A percentile compares a stretch with the other conserved stretches of the same genome.
phyloP scores from a whole-genome alignment of 1,139 yeast species.

The Hansenula anomala region DNA sequence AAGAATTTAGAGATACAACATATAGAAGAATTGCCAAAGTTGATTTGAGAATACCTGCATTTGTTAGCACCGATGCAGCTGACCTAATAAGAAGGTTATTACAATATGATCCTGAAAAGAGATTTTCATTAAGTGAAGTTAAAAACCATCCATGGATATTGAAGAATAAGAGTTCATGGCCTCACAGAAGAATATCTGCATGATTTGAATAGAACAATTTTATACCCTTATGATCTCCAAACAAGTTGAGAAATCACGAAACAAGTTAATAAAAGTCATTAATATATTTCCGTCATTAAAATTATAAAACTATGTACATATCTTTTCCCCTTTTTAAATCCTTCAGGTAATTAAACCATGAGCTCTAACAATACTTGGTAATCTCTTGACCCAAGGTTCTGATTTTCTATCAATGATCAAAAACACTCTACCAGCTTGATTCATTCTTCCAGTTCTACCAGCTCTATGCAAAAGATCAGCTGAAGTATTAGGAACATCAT shows the following conservation, averaged over 20 bases:
- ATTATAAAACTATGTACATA: background rate
- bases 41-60: conserved; percentile 69
- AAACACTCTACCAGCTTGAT: conserved; percentile 82
- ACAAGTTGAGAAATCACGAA: too few relatives aligned
- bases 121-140: conserved; percentile 59
- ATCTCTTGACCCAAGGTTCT: conserved; percentile 77
- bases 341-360: conserved; percentile 3
- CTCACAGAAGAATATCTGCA: conserved; percentile 14
- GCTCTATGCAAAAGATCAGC: conserved; percentile 87
- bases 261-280: too few relatives aligned
- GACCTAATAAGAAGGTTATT: conserved; percentile 60
- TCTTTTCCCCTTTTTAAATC: too few relatives aligned
- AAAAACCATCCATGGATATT: conserved; percentile 79
- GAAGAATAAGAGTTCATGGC: conserved; percentile 54
- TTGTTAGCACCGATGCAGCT: conserved; percentile 67
- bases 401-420: conserved; percentile 66
- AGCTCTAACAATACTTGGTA: conserved; percentile 64
- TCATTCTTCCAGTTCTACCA: conserved; percentile 94
- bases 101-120: conserved; percentile 61
- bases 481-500: conserved; percentile 81
- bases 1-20: conserved; percentile 64
- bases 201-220: background rate
- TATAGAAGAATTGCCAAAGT: conserved; percentile 74
- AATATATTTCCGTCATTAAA: background rate
- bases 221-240: too few relatives aligned